Evolutionary conservation across 352 stramenopile genomes (phyloP), one percentile per base, ranked within the genome.

Genomic region (Globisporangium radiosum): DNA sequence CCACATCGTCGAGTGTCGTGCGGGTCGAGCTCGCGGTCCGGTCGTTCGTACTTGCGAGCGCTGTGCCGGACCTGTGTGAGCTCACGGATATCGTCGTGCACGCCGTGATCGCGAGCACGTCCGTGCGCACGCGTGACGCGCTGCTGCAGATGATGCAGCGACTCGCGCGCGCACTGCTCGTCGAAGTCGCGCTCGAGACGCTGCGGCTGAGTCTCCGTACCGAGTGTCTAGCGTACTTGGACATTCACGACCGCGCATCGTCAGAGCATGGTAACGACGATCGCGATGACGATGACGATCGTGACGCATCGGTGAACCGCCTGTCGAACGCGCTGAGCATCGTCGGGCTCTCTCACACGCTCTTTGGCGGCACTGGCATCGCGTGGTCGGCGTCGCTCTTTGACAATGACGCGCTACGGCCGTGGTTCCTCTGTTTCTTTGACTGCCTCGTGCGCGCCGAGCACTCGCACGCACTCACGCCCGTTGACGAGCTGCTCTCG

Each of bases 71-170:
- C 9, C 48, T 67, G 4, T 63, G 55, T 13, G 62, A 67, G 37
- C 59, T 69, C n/a, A 64, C 58, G 61, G 50, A 62, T 9, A 17
- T 63, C 7, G 10, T 85, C 36, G 61, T 59, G 8, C 73, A 85
- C 33, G 67, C 75, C 15, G 65, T 76, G 15, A 47, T 81, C 13
- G 69, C 72, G 25, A 78, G 75, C 59, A 64, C 57, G n/a, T 76
- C 64, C 2, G 38, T 52, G n/a, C 57, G 67, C 15, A 57, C 71
- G 3, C 72, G 73, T 43, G 48, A 68, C 5, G 54, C 69, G 37
- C 47, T 85, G 5, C 15, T 58, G 11, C 70, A 70, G 36, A 53
- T 80, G 40, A 54, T 39, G 14, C 62, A 63, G 9, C 75, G 75
- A 25, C 68, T 75, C 52, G 52, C 56, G 0, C 52, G 54, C 1